Evolutionary conservation across 306 rosid genomes (phyloP).

Genomic region (Dicorynia guianensis): DNA sequence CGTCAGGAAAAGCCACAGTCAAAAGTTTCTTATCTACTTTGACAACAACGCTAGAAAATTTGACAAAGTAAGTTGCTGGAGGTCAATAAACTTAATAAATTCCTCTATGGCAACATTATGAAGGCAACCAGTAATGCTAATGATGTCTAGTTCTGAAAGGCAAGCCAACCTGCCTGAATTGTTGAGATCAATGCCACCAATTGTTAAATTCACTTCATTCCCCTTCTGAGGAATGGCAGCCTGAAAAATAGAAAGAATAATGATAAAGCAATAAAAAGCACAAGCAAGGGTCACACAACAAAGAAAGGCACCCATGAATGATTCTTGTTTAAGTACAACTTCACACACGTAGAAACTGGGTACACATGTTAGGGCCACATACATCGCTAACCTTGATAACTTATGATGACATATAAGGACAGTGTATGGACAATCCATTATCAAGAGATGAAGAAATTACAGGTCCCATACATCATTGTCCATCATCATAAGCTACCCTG

Average conservation of each 20-base stretch:
- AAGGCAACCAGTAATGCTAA: conserved; percentile 31
- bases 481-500: not conserved
- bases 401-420: not conserved
- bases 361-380: not conserved
- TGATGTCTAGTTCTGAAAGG: conserved; percentile 39
- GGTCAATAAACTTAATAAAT: conserved; percentile 45
- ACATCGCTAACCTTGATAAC: not conserved
- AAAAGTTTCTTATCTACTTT: conserved; percentile 94
- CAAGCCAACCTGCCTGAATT: conserved; percentile 99
- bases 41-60: conserved; percentile 80
- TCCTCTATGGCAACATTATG: conserved; percentile 3
- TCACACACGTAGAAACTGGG: not conserved
- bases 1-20: conserved; percentile 94
- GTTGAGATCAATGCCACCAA: conserved; percentile 99
- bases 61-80: conserved; percentile 35
- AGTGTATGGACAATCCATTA: not conserved
- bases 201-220: conserved; percentile 91
- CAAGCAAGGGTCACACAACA: too few relatives aligned
- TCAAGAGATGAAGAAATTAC: not conserved
- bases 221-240: conserved; percentile 77
- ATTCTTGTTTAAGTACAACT: not conserved
- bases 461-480: not conserved
- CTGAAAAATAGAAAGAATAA: conserved; percentile 49
- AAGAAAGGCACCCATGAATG: too few relatives aligned
- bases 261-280: not conserved